These are phyloP conservation scores for Urtica urens DNA, from an alignment of 306 rosid species.

Conservation along the genomic window DNA sequence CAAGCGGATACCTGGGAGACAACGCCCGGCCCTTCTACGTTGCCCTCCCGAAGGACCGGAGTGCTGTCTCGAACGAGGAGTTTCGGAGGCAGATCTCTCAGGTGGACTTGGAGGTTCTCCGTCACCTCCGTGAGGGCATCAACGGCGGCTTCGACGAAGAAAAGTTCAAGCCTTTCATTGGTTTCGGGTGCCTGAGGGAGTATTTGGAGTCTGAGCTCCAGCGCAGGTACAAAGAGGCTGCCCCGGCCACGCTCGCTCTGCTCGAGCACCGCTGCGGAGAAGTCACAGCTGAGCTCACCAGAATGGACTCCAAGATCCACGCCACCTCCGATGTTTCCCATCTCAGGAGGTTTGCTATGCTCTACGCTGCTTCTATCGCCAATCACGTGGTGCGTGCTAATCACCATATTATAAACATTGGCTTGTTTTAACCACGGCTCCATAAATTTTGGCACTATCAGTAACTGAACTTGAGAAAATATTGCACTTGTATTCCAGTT, in stretches of 20 bases:
- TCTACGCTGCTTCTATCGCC: constrained; percentile 75
- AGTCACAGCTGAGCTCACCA: constrained; percentile 48
- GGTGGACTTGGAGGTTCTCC: constrained; percentile 77
- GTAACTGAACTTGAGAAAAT: no score
- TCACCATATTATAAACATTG: no score
- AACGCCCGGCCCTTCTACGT: constrained; percentile 67
- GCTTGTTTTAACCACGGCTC: no score
- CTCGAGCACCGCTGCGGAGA: constrained; percentile 93
- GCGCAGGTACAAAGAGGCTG: constrained; percentile 93
- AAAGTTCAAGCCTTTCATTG: constrained; percentile 58
- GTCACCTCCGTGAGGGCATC: constrained; percentile 68
- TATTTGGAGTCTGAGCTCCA: constrained; percentile 87
- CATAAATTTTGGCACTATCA: no score
- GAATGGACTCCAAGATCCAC: constrained; percentile 62
- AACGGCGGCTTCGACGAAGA: constrained; percentile 92
- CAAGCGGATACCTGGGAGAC: constrained; percentile 89
- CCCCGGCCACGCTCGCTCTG: constrained; percentile 91
- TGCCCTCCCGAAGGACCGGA: constrained; percentile 80
- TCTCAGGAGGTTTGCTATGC: constrained; percentile 77
- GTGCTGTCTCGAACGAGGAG: constrained; percentile 76
- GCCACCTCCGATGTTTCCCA: constrained; percentile 86
- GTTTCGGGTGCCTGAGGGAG: constrained; percentile 71
- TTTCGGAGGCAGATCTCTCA: constrained; percentile 79
- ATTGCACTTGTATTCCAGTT: no score
- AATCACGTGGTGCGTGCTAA: constrained; percentile 73